phyloP scores from a whole-genome alignment of 1,139 yeast species.

The Pneumocystis oryctolagi region DNA sequence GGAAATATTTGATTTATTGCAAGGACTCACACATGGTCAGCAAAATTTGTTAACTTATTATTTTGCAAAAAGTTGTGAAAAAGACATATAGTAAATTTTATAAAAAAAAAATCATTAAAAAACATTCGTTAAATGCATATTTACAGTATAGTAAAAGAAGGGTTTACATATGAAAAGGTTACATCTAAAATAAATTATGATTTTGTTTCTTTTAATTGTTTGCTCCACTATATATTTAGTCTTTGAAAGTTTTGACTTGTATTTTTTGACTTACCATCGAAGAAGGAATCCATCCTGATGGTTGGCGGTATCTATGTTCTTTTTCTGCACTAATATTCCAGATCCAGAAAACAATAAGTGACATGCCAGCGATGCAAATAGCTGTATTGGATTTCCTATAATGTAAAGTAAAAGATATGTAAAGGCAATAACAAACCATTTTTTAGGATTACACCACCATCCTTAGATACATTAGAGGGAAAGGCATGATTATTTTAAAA shows the following conservation, averaged over 20 bases:
- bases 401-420: neutral
- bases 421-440: conserved; percentile 22
- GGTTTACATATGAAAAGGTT: neutral
- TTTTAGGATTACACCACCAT: conserved; percentile 32
- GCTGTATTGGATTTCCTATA: neutral
- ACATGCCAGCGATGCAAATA: conserved; percentile 4
- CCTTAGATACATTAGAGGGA: conserved; percentile 17
- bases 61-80: conserved; percentile 6
- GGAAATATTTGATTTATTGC: conserved; percentile 3
- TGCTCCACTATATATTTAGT: neutral
- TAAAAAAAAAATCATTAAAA: neutral
- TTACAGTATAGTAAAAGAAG: neutral
- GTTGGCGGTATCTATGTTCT: conserved; percentile 8
- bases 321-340: conserved; percentile 6
- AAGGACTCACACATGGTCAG: conserved; percentile 7
- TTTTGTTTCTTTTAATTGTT: neutral
- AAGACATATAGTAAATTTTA: neutral
- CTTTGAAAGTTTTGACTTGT: neutral
- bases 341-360: conserved; percentile 6
- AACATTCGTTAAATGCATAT: neutral
- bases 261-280: neutral
- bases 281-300: conserved; percentile 2
- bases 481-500: neutral
- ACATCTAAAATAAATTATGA: neutral
- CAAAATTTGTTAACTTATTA: conserved; percentile 11